phyloP scores from a whole-genome alignment of 306 rosid species.

The Cucurbita ficifolia region DNA sequence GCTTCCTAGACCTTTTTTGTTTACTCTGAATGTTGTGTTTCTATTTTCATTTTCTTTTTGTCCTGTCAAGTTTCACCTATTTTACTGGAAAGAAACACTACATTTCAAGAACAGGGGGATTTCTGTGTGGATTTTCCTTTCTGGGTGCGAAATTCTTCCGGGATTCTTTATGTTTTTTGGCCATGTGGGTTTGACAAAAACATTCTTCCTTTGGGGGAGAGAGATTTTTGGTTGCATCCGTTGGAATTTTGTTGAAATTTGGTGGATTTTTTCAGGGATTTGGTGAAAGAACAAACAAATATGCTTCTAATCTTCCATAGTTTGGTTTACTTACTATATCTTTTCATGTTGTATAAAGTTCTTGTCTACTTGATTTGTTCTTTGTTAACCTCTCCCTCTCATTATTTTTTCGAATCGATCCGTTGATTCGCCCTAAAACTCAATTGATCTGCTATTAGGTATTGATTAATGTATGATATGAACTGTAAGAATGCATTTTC shows the following conservation, averaged over 20 bases:
- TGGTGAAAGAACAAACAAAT: background rate
- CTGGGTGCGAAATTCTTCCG: background rate
- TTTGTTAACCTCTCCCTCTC: background rate
- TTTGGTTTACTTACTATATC: background rate
- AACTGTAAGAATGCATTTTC: background rate
- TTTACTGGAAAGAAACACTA: background rate
- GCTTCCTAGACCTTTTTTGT: background rate
- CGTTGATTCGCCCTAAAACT: background rate
- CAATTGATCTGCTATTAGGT: background rate
- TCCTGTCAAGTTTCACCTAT: background rate
- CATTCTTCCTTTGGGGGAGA: background rate
- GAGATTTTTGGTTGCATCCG: background rate
- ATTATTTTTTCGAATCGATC: background rate
- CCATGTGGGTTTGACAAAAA: background rate
- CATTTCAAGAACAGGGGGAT: background rate
- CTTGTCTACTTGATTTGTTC: background rate
- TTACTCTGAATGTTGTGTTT: background rate
- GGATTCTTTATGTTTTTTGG: background rate
- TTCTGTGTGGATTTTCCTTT: background rate
- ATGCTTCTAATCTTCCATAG: background rate
- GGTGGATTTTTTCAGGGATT: background rate
- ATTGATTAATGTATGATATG: background rate
- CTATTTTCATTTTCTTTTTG: background rate
- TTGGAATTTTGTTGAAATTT: conserved; percentile 2
- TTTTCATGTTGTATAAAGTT: background rate